phyloP scores from a whole-genome alignment of 345 rosid species.

The Hibiscus tridactylites region DNA sequence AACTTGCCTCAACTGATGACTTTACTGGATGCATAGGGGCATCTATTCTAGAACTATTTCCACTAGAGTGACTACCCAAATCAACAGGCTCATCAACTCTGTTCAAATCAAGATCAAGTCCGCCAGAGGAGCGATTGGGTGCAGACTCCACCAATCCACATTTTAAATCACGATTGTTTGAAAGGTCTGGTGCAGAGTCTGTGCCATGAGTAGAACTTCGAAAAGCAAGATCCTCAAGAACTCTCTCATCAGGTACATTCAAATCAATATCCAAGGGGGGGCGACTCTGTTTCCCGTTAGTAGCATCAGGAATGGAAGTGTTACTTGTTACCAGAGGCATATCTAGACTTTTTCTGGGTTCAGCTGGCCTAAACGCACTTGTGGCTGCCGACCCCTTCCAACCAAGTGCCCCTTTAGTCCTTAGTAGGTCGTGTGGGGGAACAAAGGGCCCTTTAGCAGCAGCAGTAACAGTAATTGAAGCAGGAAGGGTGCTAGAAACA shows the following conservation, averaged over 20 bases:
- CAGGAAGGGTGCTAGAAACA: slow-evolving; percentile 37
- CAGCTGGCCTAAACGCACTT: slow-evolving; percentile 97
- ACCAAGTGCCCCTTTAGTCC: slow-evolving; percentile 61
- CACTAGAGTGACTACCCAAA: slow-evolving; percentile 26
- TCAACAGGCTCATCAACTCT: slow-evolving; percentile 56
- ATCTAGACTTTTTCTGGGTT: slow-evolving; percentile 51
- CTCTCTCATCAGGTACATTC: slow-evolving; percentile 77
- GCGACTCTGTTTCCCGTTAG: slow-evolving; percentile 38
- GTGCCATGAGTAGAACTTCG: slow-evolving; percentile 28
- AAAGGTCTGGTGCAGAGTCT: slow-evolving; percentile 21
- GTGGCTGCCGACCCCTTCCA: slow-evolving; percentile 99
- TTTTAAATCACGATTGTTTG: slow-evolving; percentile 21
- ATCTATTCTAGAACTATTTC: slow-evolving; percentile 33
- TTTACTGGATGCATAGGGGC: slow-evolving; percentile 24
- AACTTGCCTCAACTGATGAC: slow-evolving; percentile 29
- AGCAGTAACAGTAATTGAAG: slow-evolving; percentile 73
- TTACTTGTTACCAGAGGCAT: slow-evolving; percentile 24
- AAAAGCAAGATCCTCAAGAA: slow-evolving; percentile 59
- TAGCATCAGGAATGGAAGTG: slow-evolving; percentile 27
- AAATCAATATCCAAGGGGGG: slow-evolving; percentile 66
- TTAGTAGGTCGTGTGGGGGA: slow-evolving; percentile 64
- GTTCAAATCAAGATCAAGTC: slow-evolving; percentile 84
- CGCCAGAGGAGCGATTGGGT: slow-evolving; percentile 38
- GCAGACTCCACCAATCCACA: slow-evolving; percentile 27
- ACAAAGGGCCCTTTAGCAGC: slow-evolving; percentile 86